Percentiles rank a stretch among this genome's conserved stretches.
Conservation (phyloP, 108 stramenopile genomes). For the Cyclotella kingstonii region DNA sequence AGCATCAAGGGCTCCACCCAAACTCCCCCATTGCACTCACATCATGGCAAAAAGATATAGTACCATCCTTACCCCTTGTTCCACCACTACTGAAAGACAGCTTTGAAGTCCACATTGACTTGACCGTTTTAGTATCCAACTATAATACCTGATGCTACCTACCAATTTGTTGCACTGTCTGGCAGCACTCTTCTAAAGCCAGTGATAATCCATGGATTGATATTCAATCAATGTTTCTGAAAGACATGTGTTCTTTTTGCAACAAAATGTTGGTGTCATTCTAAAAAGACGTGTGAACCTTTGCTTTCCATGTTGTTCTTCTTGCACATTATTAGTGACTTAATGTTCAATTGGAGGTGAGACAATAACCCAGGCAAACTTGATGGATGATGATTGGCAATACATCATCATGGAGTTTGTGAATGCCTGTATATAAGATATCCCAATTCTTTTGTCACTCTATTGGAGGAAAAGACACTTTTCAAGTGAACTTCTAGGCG, state of each 20-base stretch:
- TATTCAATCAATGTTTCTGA: background rate
- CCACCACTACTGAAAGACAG: constrained; percentile 65
- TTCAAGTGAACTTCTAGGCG: too few relatives aligned
- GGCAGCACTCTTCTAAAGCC: constrained; percentile 50
- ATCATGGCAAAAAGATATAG: constrained; percentile 53
- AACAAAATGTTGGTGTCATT: constrained; percentile 25
- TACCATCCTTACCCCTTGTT: constrained; percentile 76
- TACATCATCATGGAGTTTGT: too few relatives aligned
- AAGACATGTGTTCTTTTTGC: constrained; percentile 13
- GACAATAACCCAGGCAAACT: too few relatives aligned
- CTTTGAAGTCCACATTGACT: constrained; percentile 56
- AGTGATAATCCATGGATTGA: constrained; percentile 17
- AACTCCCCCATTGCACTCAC: constrained; percentile 62
- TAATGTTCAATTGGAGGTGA: too few relatives aligned
- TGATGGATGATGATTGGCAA: too few relatives aligned
- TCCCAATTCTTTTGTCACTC: too few relatives aligned
- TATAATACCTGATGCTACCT: constrained; percentile 77
- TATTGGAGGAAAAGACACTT: too few relatives aligned
- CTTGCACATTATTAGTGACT: too few relatives aligned
- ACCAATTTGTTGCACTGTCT: constrained; percentile 78
- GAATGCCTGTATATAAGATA: too few relatives aligned
- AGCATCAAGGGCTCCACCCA: constrained; percentile 74
- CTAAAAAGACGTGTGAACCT: constrained; percentile 34
- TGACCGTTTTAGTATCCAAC: constrained; percentile 76
- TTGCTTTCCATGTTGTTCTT: too few relatives aligned